Conservation (phyloP, 2,329 filamentous ascomycete species). For the Tolypocladium cylindrosporum region DNA sequence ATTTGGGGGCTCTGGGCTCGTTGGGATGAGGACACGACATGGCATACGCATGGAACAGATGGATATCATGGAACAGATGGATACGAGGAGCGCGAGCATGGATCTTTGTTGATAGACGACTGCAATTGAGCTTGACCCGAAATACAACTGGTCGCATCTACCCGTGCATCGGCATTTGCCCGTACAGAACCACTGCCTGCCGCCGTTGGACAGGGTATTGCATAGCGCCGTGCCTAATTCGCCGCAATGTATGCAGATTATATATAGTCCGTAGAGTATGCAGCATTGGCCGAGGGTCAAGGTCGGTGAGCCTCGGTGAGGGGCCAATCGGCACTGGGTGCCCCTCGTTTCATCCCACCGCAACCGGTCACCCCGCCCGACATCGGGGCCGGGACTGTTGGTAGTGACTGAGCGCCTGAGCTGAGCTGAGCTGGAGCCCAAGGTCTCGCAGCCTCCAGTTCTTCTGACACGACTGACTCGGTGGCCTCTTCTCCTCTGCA, state of each 20-base stretch:
- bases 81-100: neutral
- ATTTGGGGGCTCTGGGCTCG: neutral
- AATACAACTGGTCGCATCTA: neutral
- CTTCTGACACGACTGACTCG: neutral
- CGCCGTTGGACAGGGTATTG: neutral
- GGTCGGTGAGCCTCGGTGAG: neutral
- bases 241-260: neutral
- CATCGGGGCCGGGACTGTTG: neutral
- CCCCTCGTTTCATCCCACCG: neutral
- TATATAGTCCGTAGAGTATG: too few species aligned
- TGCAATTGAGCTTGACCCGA: neutral
- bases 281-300: too few species aligned
- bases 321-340: neutral
- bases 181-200: neutral
- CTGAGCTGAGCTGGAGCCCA: neutral
- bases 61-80: too few species aligned
- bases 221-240: neutral
- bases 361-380: constrained; percentile 2
- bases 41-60: neutral
- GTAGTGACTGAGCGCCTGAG: neutral
- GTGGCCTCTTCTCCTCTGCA: neutral
- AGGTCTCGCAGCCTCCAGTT: neutral
- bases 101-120: neutral
- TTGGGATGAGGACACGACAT: neutral
- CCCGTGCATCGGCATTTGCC: neutral